Evolutionary conservation across 2,329 filamentous ascomycete genomes (phyloP).

Genomic region (Colletotrichum graminicola): DNA sequence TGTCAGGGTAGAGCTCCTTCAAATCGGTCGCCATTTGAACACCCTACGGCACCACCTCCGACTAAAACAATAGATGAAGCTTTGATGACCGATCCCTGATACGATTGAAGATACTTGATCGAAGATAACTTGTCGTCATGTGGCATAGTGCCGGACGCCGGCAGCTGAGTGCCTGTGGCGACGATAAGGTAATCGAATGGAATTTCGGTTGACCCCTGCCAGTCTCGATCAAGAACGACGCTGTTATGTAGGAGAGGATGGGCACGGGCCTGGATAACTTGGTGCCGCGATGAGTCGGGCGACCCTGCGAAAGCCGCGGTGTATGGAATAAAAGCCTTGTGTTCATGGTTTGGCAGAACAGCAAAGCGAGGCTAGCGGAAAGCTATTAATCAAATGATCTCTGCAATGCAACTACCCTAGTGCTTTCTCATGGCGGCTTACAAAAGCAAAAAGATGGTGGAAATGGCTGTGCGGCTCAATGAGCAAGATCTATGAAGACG

Average conservation of each 20-base stretch:
- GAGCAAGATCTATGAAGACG: constrained; percentile 7
- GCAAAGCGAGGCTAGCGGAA: constrained; percentile 58
- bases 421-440: background rate
- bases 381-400: background rate
- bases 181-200: constrained; percentile 21
- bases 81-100: constrained; percentile 46
- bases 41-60: constrained; percentile 63
- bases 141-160: constrained; percentile 22
- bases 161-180: constrained; percentile 22
- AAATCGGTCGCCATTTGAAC: constrained; percentile 63
- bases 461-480: constrained; percentile 36
- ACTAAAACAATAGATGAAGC: constrained; percentile 49
- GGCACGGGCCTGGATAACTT: constrained; percentile 28
- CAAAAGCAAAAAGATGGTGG: constrained; percentile 30
- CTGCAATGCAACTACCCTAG: background rate
- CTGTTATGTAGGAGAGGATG: background rate
- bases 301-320: constrained; percentile 29
- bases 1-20: constrained; percentile 59
- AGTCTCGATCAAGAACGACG: constrained; percentile 23
- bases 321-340: constrained; percentile 63
- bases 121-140: constrained; percentile 40
- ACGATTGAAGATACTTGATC: constrained; percentile 48
- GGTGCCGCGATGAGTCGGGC: constrained; percentile 15
- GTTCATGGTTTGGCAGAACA: constrained; percentile 56
- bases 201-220: constrained; percentile 24